Conservation (phyloP, 495 filamentous ascomycete genomes). For the Penicillium lagena region DNA sequence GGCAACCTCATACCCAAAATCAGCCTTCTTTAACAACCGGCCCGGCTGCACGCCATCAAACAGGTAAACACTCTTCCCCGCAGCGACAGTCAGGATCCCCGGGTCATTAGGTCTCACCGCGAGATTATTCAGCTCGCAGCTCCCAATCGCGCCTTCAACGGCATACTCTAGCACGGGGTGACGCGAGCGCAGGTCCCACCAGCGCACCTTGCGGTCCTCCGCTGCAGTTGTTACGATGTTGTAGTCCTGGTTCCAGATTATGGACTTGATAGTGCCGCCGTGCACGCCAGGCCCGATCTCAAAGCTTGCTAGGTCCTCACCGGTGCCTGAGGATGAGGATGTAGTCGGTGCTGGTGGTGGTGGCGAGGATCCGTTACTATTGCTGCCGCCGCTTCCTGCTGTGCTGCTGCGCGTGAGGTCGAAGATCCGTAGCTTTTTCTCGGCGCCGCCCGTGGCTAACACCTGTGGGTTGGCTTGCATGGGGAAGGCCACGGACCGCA, state of each 20-base stretch:
- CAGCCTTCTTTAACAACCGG: constrained; percentile 66
- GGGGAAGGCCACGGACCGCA: constrained; percentile 87
- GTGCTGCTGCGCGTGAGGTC: constrained; percentile 55
- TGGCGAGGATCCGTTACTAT: constrained; percentile 37
- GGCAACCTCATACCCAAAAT: constrained; percentile 75
- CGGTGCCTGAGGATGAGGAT: constrained; percentile 12
- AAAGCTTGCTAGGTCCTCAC: constrained; percentile 51
- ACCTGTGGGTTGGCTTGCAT: constrained; percentile 63
- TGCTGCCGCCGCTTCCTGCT: constrained; percentile 7
- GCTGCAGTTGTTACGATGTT: constrained; percentile 84
- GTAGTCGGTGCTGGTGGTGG: constrained; percentile 18
- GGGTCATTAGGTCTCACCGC: constrained; percentile 33
- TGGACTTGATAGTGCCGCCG: constrained; percentile 82
- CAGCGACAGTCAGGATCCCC: constrained; percentile 48
- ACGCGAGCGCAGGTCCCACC: constrained; percentile 83
- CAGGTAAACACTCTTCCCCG: constrained; percentile 88
- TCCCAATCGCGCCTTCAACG: constrained; percentile 78
- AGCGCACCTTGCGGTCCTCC: constrained; percentile 84
- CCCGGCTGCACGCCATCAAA: constrained; percentile 72
- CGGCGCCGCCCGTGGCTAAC: constrained; percentile 87
- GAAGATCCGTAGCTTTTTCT: constrained; percentile 95
- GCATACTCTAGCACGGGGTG: constrained; percentile 62
- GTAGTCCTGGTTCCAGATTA: constrained; percentile 83
- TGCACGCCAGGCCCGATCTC: constrained; percentile 85
- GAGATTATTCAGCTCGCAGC: constrained; percentile 73